These are phyloP conservation scores for Candida glucosophila DNA, from an alignment of 1,139 yeast species.

Conservation along the genomic window DNA sequence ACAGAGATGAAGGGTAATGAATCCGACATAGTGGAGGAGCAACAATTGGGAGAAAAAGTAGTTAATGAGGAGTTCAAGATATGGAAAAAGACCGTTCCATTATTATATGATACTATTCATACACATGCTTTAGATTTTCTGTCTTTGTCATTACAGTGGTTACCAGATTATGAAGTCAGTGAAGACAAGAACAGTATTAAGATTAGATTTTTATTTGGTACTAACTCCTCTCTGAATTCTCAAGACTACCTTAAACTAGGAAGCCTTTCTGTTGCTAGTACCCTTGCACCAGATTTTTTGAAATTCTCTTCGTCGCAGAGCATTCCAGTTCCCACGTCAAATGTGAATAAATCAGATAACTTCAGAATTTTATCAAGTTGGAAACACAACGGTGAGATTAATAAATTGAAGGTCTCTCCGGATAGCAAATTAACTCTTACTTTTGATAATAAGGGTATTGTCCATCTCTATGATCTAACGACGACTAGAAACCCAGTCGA, in stretches of 20 bases:
- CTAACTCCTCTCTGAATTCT: slow-evolving; percentile 31
- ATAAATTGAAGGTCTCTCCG: slow-evolving; percentile 32
- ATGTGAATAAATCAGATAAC: slow-evolving; percentile 9
- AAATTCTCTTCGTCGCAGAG: slow-evolving; percentile 12
- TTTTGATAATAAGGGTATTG: slow-evolving; percentile 42
- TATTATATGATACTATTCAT: slow-evolving; percentile 71
- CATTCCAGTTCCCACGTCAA: slow-evolving; percentile 14
- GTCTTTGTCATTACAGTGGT: slow-evolving; percentile 41
- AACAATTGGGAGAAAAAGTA: slow-evolving; percentile 42
- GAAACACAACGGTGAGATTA: slow-evolving; percentile 49
- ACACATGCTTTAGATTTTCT: slow-evolving; percentile 64
- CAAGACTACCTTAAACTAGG: slow-evolving; percentile 40
- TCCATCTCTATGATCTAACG: slow-evolving; percentile 31
- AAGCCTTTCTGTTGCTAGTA: slow-evolving; percentile 41
- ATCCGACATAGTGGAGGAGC: slow-evolving; percentile 29
- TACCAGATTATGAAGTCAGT: slow-evolving; percentile 27
- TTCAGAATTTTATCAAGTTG: slow-evolving; percentile 34
- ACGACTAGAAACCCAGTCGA: slow-evolving; percentile 16
- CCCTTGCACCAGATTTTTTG: slow-evolving; percentile 32
- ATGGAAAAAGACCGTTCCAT: slow-evolving; percentile 94
- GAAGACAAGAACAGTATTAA: slow-evolving; percentile 27
- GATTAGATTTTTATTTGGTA: slow-evolving; percentile 40
- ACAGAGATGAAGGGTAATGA: too few relatives aligned
- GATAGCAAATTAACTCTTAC: slow-evolving; percentile 34
- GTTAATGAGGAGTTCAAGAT: slow-evolving; percentile 72